Evolutionary conservation across 2,329 filamentous ascomycete genomes (phyloP), one percentile per base, ranked within the genome.

Genomic region (Penicillium sp.): DNA sequence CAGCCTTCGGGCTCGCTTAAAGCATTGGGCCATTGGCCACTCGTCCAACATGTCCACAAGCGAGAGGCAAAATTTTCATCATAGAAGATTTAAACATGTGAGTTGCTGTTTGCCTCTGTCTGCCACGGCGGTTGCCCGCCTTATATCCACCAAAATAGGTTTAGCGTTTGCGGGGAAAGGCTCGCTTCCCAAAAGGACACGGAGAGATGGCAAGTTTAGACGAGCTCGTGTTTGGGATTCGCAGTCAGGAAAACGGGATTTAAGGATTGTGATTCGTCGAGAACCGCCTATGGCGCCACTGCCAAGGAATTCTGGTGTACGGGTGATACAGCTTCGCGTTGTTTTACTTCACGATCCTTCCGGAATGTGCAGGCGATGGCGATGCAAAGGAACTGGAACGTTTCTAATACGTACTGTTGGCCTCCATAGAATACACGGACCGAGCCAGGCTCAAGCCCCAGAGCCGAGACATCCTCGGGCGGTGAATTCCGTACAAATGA

Each of bases 131-230:
- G 35, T 22, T n/a, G 35, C 49, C 50, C 50, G 50, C 50, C 38
- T 35, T 15, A 20, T 31, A 28, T 25, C 15, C 11, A 5, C 50
- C 15, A 7, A 14, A 34, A 25, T 43, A 34, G 50, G 50, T n/a
- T 42, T 53, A 53, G 50, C 39, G 38, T 20, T 14, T 53, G 38
- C 38, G 50, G 50, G 50, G 38, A 53, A 53, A 53, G 7, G 11
- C 39, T 37, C n/a, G 11, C 17, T 35, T 53, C 50, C 50, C 15
- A 41, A 53, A 42, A 11, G 4, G 50, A 42, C 50, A 53, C 50
- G 50, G 50, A 53, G 14, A 42, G 14, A 4, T n/a, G 43, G 28
- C 31, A 35, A 49, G 45, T 42, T 28, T 7, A 41, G 35, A 53
- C 22, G n/a, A 42, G 12, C 35, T 42, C 22, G 50, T 31, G 37